These are phyloP conservation scores for Colletotrichum sp. DNA, from an alignment of 2,329 filamentous ascomycete genomes.

Conservation along the genomic window DNA sequence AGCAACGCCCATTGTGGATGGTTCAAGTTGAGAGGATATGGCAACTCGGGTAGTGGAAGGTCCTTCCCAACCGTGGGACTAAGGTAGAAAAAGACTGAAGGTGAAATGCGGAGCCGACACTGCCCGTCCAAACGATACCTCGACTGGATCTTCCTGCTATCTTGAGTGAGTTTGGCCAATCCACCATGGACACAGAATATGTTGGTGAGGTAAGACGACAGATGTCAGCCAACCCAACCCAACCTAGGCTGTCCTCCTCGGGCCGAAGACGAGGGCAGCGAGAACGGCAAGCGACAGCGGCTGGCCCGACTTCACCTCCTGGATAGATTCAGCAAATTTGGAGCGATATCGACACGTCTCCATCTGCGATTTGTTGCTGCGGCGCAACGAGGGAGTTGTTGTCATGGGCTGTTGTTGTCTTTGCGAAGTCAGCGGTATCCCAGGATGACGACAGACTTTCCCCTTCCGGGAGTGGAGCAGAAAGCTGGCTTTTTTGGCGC, in stretches of 20 bases:
- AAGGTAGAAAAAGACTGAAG: neutral
- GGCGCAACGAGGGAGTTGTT: neutral
- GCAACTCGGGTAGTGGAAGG: neutral
- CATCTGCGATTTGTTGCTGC: neutral
- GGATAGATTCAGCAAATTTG: neutral
- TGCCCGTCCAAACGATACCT: neutral
- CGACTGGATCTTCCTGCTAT: neutral
- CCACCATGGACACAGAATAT: neutral
- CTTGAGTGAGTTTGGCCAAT: neutral
- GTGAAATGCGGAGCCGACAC: neutral
- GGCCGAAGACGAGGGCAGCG: neutral
- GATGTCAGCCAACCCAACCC: neutral
- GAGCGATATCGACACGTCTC: neutral
- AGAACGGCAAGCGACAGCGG: neutral
- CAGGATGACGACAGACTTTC: constrained; percentile 20
- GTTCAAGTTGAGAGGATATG: neutral
- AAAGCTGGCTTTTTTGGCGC: constrained; percentile 6
- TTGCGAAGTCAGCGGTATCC: constrained; percentile 19
- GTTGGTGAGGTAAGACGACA: neutral
- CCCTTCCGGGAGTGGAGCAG: constrained; percentile 18
- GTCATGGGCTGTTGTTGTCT: constrained; percentile 1
- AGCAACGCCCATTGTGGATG: neutral
- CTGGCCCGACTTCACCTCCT: neutral
- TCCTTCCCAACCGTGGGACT: neutral
- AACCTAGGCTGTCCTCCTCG: neutral